Base-by-base conservation (phyloP, 805 yeast genomes). In the Candida nanaspora region DNA sequence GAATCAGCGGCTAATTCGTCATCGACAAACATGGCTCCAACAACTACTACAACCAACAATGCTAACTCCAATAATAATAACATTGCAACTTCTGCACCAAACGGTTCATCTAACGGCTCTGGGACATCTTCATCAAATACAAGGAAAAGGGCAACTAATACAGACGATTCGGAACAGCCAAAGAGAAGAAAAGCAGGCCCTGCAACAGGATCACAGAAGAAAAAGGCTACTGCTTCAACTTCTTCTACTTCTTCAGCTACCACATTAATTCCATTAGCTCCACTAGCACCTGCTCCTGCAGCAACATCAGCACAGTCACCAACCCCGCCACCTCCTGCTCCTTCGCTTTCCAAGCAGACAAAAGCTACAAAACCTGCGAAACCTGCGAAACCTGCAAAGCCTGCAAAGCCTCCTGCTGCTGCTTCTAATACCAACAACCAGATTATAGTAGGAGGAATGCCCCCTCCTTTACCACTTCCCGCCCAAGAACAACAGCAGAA, bases 371-470 rank as follows among this genome's bases (percentile, higher is more conserved):
- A n/a, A n/a, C n/a, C n/a, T n/a, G n/a, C n/a, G n/a, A n/a, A n/a
- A n/a, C n/a, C n/a, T n/a, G n/a, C n/a, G n/a, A n/a, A n/a, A n/a
- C n/a, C n/a, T n/a, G n/a, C n/a, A n/a, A n/a, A n/a, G n/a, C n/a
- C n/a, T n/a, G n/a, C n/a, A n/a, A n/a, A n/a, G n/a, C n/a, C n/a
- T n/a, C n/a, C n/a, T n/a, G n/a, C n/a, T n/a, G n/a, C n/a, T n/a
- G n/a, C n/a, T n/a, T n/a, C n/a, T 11, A 9, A 9, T 16, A 19
- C 11, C 20, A 38, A 32, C 38, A 37, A 25, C 29, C 25, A 41
- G 29, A 39, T 43, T 6, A 46, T 46, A 16, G 39, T 46, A 31
- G 49, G 46, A 4, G 42, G 46, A 14, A 33, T 43, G 4, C 46
- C 46, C 28, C 47, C 47, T 9, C 7, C 7, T 23, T 23, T 23